phyloP scores from a whole-genome alignment of 1,284 basidiomycete genomes.

The Pulveroboletus sp. region DNA sequence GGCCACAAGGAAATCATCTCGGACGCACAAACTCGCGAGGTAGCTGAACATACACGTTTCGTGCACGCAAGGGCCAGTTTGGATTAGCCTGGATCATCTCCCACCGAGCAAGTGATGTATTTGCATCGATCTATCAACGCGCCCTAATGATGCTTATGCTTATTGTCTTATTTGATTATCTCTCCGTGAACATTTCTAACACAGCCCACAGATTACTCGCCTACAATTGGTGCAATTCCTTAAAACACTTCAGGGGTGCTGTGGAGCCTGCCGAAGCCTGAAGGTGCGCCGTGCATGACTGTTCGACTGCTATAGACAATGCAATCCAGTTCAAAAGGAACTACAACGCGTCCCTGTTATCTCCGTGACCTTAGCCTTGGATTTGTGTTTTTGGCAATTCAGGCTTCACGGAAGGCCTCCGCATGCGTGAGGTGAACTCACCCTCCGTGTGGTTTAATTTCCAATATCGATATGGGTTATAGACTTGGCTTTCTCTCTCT shows the following conservation, averaged over 20 bases:
- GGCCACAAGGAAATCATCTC: conserved; percentile 1
- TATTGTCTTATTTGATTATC: no score
- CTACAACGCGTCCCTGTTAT: no score
- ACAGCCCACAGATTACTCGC: neutral
- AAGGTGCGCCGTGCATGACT: neutral
- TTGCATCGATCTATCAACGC: no score
- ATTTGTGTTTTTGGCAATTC: neutral
- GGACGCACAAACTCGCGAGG: neutral
- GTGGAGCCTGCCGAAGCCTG: neutral
- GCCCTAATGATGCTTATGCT: no score
- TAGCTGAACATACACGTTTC: neutral
- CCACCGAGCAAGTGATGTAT: no score
- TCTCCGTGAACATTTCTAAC: neutral
- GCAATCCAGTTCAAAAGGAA: no score
- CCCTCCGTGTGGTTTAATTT: neutral
- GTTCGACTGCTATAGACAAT: neutral
- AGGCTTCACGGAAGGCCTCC: neutral
- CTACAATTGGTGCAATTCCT: neutral
- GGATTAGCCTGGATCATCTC: no score
- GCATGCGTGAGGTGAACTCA: neutral
- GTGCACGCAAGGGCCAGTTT: neutral
- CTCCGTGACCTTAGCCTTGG: neutral
- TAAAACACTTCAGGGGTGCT: neutral
- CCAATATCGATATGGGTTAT: neutral
- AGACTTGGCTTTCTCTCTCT: neutral